These are phyloP conservation scores for Marchantia polymorpha DNA, from an alignment of 225 moss, liverwort and hornwort species.

Conservation along the genomic window DNA sequence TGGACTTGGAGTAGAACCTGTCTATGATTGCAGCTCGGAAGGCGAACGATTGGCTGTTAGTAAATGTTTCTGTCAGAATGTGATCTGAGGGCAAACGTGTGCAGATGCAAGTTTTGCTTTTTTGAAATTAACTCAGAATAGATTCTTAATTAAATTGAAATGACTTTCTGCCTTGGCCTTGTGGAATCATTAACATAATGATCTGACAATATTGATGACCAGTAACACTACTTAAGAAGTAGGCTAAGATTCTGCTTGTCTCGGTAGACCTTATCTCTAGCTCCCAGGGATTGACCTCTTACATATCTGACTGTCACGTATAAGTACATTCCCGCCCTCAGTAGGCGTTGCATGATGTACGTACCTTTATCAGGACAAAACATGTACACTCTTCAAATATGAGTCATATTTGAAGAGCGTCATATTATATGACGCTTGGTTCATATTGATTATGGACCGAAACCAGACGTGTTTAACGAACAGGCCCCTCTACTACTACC, in stretches of 20 bases:
- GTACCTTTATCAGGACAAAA: too few relatives aligned
- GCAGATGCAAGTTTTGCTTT: background rate
- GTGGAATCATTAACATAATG: background rate
- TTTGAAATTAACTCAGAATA: background rate
- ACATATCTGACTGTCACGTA: background rate
- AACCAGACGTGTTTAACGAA: too few relatives aligned
- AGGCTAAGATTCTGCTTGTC: background rate
- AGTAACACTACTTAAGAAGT: slow-evolving; percentile 1
- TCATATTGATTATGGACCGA: too few relatives aligned
- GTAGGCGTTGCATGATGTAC: background rate
- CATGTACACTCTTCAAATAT: too few relatives aligned
- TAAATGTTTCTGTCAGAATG: background rate
- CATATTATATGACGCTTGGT: too few relatives aligned
- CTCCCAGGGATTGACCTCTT: background rate
- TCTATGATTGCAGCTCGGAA: background rate
- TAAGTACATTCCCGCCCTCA: background rate
- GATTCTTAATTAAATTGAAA: background rate
- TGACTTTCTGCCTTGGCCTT: background rate
- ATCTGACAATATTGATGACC: background rate
- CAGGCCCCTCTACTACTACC: too few relatives aligned
- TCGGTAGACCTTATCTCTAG: background rate
- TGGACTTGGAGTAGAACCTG: background rate
- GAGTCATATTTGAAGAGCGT: too few relatives aligned
- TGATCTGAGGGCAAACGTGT: background rate
- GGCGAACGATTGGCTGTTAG: background rate